phyloP scores from a whole-genome alignment of 1,139 yeast genomes.

The Geotrichum europaeum region DNA sequence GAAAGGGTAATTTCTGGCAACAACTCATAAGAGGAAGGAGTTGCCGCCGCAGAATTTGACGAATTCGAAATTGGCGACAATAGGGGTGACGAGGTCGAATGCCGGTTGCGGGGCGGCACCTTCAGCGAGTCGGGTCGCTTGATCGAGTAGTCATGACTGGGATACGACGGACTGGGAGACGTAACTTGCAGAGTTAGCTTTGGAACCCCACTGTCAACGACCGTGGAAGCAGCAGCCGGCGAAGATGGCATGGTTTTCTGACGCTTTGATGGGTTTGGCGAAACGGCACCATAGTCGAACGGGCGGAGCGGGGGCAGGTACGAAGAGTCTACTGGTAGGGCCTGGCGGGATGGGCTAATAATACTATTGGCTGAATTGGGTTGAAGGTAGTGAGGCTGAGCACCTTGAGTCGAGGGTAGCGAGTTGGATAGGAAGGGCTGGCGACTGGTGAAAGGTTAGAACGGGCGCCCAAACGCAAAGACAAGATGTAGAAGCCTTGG shows the following conservation, averaged over 20 bases:
- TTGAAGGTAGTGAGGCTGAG: not conserved
- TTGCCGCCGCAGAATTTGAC: not conserved
- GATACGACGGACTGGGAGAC: not conserved
- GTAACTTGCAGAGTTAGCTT: not conserved
- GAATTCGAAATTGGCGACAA: constrained; percentile 9
- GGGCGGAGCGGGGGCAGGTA: not conserved
- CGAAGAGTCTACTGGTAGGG: not conserved
- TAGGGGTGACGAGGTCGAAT: constrained; percentile 4
- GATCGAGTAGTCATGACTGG: not conserved
- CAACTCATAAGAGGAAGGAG: constrained; percentile 7
- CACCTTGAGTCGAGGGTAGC: not conserved
- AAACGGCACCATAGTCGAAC: not conserved
- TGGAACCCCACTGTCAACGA: not conserved
- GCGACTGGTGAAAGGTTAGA: not conserved
- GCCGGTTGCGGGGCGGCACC: not conserved
- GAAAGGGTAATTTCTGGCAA: not conserved
- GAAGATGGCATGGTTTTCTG: not conserved
- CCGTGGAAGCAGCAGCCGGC: not conserved
- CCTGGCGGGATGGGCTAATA: not conserved
- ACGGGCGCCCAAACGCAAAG: not conserved
- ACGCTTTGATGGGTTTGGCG: not conserved
- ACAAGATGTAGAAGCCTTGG: no score
- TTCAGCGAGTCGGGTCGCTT: constrained; percentile 1
- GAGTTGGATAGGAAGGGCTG: not conserved
- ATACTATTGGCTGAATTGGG: not conserved